Percentiles rank a stretch among this genome's conserved stretches.
These are phyloP conservation scores for Leccinum pachyderme DNA, from an alignment of 1,284 basidiomycete genomes.

Conservation along the genomic window DNA sequence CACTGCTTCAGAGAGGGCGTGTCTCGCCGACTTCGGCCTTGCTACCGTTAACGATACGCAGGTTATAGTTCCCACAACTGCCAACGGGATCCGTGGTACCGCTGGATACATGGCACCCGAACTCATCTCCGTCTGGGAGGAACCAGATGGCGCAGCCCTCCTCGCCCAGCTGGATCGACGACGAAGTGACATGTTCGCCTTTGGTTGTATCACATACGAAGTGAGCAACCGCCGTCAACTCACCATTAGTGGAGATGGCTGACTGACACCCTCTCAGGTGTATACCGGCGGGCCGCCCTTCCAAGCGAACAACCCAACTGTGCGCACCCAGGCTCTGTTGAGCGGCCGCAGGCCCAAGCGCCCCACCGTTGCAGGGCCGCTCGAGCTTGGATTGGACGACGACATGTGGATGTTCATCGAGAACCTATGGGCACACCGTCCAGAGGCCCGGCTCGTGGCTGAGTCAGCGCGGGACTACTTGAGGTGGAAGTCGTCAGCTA, in stretches of 20 bases:
- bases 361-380: conserved; percentile 8
- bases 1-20: conserved; percentile 23
- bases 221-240: conserved; percentile 7
- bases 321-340: conserved; percentile 16
- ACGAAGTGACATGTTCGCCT: conserved; percentile 31
- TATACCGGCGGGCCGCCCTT: conserved; percentile 24
- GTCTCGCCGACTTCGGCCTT: conserved; percentile 32
- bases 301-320: conserved; percentile 9
- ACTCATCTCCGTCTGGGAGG: conserved; percentile 12
- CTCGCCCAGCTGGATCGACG: conserved; percentile 22
- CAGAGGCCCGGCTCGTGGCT: conserved; percentile 26
- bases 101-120: conserved; percentile 30
- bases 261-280: conserved; percentile 6
- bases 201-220: conserved; percentile 33
- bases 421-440: conserved; percentile 25
- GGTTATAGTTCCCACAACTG: conserved; percentile 15
- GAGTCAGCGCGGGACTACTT: conserved; percentile 21
- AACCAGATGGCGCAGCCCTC: conserved; percentile 12
- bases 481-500: conserved; percentile 13
- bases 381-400: conserved; percentile 24
- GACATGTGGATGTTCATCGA: conserved; percentile 29
- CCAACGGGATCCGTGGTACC: conserved; percentile 20
- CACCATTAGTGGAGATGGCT: background rate
- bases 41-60: conserved; percentile 19
- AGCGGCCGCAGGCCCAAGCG: conserved; percentile 18